phyloP scores from a whole-genome alignment of 2,329 filamentous ascomycete genomes.

The Ophiostoma himal-ulmi region DNA sequence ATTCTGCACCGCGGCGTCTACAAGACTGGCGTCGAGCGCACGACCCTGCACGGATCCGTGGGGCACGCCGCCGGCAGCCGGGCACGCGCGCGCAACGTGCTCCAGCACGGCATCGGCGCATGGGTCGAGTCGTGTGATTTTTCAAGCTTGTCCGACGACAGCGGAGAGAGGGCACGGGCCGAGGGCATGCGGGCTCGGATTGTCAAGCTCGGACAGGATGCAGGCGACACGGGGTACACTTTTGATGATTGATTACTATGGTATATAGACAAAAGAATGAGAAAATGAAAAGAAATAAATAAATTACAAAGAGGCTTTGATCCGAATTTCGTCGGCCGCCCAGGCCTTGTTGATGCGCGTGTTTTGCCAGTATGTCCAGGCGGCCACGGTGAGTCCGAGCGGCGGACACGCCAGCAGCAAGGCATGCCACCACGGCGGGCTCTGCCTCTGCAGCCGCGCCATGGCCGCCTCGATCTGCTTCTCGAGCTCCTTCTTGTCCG shows the following conservation, averaged over 20 bases:
- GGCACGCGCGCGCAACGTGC: slow-evolving; percentile 61
- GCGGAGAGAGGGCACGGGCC: slow-evolving; percentile 43
- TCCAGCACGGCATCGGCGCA: slow-evolving; percentile 66
- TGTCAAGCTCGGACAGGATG: slow-evolving; percentile 55
- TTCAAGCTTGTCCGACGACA: slow-evolving; percentile 34
- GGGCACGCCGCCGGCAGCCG: slow-evolving; percentile 52
- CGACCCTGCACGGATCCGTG: slow-evolving; percentile 68
- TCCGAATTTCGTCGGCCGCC: slow-evolving; percentile 50
- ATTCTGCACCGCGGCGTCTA: slow-evolving; percentile 72
- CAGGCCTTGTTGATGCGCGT: slow-evolving; percentile 63
- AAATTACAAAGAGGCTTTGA: background rate
- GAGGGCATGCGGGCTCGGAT: slow-evolving; percentile 59
- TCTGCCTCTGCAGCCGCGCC: slow-evolving; percentile 52
- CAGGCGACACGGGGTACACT: slow-evolving; percentile 59
- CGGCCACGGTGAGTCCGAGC: slow-evolving; percentile 60
- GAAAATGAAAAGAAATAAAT: background rate
- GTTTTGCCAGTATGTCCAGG: slow-evolving; percentile 70
- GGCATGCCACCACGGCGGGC: slow-evolving; percentile 82
- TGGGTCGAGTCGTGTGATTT: slow-evolving; percentile 61
- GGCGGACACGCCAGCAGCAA: slow-evolving; percentile 63
- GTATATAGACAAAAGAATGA: no score
- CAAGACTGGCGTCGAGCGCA: slow-evolving; percentile 50
- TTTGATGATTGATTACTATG: slow-evolving; percentile 43
- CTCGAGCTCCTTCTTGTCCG: slow-evolving; percentile 62
- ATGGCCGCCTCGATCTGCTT: slow-evolving; percentile 62